Conservation (phyloP, 2,329 filamentous ascomycete species). For the Penicillium sp. region DNA sequence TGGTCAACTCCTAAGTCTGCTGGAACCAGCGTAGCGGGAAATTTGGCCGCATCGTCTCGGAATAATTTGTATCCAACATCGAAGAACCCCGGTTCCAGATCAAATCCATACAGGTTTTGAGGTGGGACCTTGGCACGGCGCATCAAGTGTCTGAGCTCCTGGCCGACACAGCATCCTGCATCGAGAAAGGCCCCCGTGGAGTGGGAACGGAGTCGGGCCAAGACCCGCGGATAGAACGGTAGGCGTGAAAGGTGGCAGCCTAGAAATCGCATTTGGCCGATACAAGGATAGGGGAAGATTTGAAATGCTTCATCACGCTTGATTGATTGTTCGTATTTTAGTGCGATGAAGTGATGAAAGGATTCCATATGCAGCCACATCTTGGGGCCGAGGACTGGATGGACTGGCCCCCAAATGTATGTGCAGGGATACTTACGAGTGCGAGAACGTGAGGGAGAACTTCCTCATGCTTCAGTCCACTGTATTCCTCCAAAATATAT, state of each 20-base stretch:
- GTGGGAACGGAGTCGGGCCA: background rate
- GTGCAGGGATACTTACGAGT: background rate
- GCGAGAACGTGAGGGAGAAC: background rate
- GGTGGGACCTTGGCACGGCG: background rate
- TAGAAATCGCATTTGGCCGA: background rate
- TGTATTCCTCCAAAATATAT: background rate
- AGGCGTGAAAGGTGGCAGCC: background rate
- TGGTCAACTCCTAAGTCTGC: background rate
- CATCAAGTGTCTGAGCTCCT: background rate
- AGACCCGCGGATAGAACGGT: background rate
- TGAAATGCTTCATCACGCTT: background rate
- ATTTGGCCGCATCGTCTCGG: background rate
- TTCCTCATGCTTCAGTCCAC: background rate
- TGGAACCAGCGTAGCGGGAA: background rate
- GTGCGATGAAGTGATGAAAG: background rate
- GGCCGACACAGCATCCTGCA: background rate
- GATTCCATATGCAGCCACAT: background rate
- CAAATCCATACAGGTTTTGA: background rate
- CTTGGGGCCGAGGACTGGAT: background rate
- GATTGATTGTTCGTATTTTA: slow-evolving; percentile 13
- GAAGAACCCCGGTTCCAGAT: background rate
- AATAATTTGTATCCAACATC: background rate
- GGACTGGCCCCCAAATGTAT: background rate
- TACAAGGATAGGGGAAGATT: background rate
- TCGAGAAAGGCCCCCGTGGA: background rate